Base-by-base conservation (phyloP, 805 yeast genomes). In the Suhomyces vadensis region DNA sequence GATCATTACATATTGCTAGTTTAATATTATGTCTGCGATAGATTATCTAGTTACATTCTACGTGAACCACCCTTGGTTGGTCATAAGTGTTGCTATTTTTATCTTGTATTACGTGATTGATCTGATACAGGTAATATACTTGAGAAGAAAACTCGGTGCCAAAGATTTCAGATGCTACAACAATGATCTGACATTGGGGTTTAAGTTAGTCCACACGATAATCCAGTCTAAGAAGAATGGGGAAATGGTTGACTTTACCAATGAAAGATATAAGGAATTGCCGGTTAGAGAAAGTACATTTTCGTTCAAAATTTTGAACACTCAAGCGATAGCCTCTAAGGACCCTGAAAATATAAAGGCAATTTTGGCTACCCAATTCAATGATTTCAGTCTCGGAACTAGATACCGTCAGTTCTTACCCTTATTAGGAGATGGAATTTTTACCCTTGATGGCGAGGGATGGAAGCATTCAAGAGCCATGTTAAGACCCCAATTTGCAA, bases 321-420 rank as follows among this genome's bases (percentile, higher is more conserved):
- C 48, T 22, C 42, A 43, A 6, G 36, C 65, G 14, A 23, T 62
- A 26, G 41, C 49, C 39, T 67, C 74, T 16, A 50, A 50, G 33
- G 75, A 71, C 39, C 74, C 75, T 10, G 74, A 71, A 42, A 70
- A 69, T 48, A 56, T 69, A 39, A 71, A 70, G 49, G 74, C 75
- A 5, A 43, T 71, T 4, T 65, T 71, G 54, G 72, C 73, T 31
- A 69, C 74, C 19, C 74, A 69, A 42, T 71, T 69, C 45, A 63
- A 60, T 44, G 75, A 71, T 40, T 71, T 67, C 44, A 62, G 61
- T 35, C 59, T 71, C 42, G 75, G 74, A 2, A 49, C 54, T 20
- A 64, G 75, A 57, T 69, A 69, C 47, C 52, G 57, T 4, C 69
- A 65, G 35, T 67, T 70, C 47, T 42, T 46, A 39, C 72, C 74